Percentiles rank a stretch among this genome's conserved stretches.
Conservation (phyloP, 2,329 filamentous ascomycete species). For the Monilinia laxa region DNA sequence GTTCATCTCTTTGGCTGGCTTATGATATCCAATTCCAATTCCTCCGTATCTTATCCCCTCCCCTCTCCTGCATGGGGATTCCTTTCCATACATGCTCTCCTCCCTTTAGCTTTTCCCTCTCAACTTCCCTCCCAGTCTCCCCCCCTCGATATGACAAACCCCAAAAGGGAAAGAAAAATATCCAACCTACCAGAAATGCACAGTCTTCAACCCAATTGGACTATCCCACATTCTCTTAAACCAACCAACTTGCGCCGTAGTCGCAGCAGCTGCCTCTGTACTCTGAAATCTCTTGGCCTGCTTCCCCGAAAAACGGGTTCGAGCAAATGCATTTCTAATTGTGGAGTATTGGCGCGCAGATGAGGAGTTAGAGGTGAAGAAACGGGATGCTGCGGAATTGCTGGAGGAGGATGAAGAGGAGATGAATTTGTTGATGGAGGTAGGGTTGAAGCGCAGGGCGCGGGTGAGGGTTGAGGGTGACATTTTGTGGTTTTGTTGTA, state of each 20-base stretch:
- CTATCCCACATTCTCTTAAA: constrained; percentile 83
- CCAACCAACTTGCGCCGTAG: constrained; percentile 47
- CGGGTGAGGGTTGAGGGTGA: not conserved
- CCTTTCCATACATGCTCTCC: not conserved
- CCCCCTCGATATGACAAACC: not conserved
- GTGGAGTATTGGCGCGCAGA: constrained; percentile 48
- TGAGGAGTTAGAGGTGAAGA: constrained; percentile 47
- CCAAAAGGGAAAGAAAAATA: not conserved
- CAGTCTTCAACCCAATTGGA: constrained; percentile 82
- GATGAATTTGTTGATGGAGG: constrained; percentile 13
- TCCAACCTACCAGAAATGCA: constrained; percentile 84
- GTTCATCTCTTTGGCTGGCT: not conserved
- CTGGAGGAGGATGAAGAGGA: constrained; percentile 41
- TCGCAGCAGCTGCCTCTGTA: constrained; percentile 47
- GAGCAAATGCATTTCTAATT: constrained; percentile 27
- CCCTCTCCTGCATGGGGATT: not conserved
- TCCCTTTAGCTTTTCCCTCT: not conserved
- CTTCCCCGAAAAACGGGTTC: constrained; percentile 22
- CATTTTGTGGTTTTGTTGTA: not conserved
- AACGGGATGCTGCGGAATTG: constrained; percentile 36
- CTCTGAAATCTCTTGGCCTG: constrained; percentile 62
- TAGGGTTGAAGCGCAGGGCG: constrained; percentile 19
- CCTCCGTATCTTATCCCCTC: too few relatives aligned
- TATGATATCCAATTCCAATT: not conserved
- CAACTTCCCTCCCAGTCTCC: not conserved